Evolutionary conservation across 2,329 filamentous ascomycete species (phyloP).

Genomic region (Microascus cirrosus): DNA sequence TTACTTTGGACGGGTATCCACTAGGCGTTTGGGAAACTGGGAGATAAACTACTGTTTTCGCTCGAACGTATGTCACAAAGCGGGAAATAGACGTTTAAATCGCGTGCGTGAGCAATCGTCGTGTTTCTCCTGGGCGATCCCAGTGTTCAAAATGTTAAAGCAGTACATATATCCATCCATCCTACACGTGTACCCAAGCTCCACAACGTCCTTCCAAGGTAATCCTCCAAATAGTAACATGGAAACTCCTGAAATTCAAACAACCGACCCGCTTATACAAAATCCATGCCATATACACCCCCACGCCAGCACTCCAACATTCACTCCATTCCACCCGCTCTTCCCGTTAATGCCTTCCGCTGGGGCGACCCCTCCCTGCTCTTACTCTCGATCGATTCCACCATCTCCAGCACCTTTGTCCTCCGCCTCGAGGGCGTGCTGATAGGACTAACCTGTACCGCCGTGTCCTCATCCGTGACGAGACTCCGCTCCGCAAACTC

Average conservation of each 20-base stretch:
- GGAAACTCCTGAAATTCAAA: neutral
- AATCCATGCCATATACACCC: neutral
- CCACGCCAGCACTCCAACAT: neutral
- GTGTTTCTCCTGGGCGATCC: neutral
- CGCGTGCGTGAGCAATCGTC: neutral
- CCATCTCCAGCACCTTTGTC: constrained; percentile 41
- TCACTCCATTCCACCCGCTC: neutral
- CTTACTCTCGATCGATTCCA: constrained; percentile 39
- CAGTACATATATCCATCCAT: neutral
- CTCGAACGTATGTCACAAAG: neutral
- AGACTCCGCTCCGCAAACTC: neutral
- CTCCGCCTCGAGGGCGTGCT: constrained; percentile 22
- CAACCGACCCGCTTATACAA: neutral
- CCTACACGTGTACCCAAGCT: neutral
- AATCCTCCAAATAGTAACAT: neutral
- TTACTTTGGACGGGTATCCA: neutral
- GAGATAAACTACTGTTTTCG: neutral
- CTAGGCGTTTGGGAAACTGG: neutral
- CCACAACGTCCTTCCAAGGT: neutral
- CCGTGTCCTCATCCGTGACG: neutral
- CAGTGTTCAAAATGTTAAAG: neutral
- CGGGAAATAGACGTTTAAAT: neutral
- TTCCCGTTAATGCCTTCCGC: neutral
- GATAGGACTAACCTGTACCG: neutral
- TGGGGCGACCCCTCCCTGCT: constrained; percentile 14